Conservation (phyloP, 805 yeast species). For the Schwanniomyces vanrijiae region DNA sequence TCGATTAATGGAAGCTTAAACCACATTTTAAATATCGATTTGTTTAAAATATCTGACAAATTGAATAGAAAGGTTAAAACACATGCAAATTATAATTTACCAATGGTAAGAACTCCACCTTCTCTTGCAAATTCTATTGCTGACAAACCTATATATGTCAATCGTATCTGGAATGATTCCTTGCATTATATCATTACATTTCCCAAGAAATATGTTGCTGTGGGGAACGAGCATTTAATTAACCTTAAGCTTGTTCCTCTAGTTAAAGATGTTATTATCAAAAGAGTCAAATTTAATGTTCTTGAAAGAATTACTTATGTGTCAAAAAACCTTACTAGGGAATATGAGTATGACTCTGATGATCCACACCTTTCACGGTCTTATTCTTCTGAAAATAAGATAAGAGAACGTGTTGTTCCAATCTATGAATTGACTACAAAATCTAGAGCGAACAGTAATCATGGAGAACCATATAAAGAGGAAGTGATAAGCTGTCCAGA, state of each 20-base stretch:
- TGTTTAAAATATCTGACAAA: conserved; percentile 37
- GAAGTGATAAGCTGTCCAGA: conserved; percentile 59
- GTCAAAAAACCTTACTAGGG: conserved; percentile 49
- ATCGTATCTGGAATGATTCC: conserved; percentile 71
- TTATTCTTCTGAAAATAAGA: conserved; percentile 13
- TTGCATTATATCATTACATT: conserved; percentile 70
- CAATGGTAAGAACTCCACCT: conserved; percentile 56
- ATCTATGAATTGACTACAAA: conserved; percentile 66
- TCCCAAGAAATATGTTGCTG: conserved; percentile 65
- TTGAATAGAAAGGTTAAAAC: conserved; percentile 35
- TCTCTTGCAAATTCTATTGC: conserved; percentile 55
- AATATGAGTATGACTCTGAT: conserved; percentile 40
- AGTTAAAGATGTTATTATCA: conserved; percentile 59
- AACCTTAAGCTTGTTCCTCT: conserved; percentile 68
- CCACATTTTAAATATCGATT: conserved; percentile 42
- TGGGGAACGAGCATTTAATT: conserved; percentile 59
- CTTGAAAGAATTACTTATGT: conserved; percentile 65
- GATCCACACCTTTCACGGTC: conserved; percentile 25
- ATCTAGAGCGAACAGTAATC: conserved; percentile 31
- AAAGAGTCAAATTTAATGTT: conserved; percentile 63
- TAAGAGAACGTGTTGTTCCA: conserved; percentile 55
- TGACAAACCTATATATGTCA: conserved; percentile 76
- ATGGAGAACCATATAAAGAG: conserved; percentile 49
- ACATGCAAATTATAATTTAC: conserved; percentile 34
- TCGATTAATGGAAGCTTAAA: conserved; percentile 50